Evolutionary conservation across 2,329 filamentous ascomycete genomes (phyloP), one percentile per base, ranked within the genome.

Genomic region (Ilyonectria sp.): DNA sequence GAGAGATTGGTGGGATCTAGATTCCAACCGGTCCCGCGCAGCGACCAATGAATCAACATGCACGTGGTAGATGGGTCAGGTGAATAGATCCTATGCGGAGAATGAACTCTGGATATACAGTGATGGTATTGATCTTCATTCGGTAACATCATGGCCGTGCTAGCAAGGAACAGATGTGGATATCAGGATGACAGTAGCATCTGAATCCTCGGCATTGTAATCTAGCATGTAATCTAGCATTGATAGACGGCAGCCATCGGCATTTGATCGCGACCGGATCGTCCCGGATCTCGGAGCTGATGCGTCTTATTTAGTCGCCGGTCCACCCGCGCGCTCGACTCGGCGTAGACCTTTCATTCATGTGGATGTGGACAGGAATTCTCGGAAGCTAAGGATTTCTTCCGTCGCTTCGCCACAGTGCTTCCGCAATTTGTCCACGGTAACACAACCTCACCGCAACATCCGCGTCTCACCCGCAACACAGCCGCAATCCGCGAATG

Each of bases 401-500:
- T 53, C 50, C 31, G 50, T 21, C 50, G 47, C 47, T 46, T 47
- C 49, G 59, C 50, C 65, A 71, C 70, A 71, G 67, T 71, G 54
- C 61, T 71, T 74, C 71, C 71, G 57, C 17, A 35, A 55, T 33
- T 21, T 31, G 15, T 55, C 26, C 50, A 58, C 60, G 43, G 69
- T 63, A 23, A 13, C 31, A 60, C 59, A 57, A 44, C 49, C 56
- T 69, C 68, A 71, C 61, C 60, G 57, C 54, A 58, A 62, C 66
- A 65, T 65, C 56, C 56, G 57, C 37, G 13, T 4, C 26, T 6
- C 26, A 26, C 26, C 26, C 26, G 26, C 26, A 26, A 6, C 26
- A 6, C 26, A 26, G 26, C 26, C 26, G 26, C 26, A 26, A 26
- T 26, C 26, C 26, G 26, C 26, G 26, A 26, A 75, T 75, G 73